Conservation (phyloP, 2,329 filamentous ascomycete species). For the Thelonectria olida region DNA sequence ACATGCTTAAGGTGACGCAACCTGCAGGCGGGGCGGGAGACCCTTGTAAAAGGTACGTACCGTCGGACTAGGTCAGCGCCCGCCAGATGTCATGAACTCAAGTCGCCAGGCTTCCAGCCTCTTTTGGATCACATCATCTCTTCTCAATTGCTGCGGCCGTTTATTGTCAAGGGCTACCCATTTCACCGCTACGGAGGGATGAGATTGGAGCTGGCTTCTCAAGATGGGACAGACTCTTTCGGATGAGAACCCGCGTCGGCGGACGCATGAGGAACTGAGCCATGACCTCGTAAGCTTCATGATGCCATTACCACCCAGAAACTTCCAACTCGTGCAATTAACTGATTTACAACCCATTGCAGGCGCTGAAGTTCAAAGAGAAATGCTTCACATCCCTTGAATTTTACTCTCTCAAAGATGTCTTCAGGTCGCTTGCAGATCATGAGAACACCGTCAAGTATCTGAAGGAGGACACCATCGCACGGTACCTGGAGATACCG, state of each 20-base stretch:
- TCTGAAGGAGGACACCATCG: constrained; percentile 74
- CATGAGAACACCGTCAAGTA: constrained; percentile 68
- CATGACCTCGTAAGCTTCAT: constrained; percentile 56
- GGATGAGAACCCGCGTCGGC: constrained; percentile 52
- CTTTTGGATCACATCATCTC: constrained; percentile 23
- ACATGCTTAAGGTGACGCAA: neutral
- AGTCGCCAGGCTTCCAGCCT: constrained; percentile 29
- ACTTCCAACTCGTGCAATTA: neutral
- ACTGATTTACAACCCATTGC: constrained; percentile 23
- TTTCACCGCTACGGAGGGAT: constrained; percentile 28
- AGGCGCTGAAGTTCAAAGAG: constrained; percentile 72
- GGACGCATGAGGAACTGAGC: constrained; percentile 61
- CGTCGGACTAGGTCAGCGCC: constrained; percentile 32
- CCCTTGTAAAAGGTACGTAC: constrained; percentile 31
- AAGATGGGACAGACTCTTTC: constrained; percentile 64
- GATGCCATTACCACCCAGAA: constrained; percentile 21
- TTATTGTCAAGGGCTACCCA: neutral
- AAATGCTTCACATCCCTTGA: constrained; percentile 78
- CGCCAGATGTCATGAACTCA: constrained; percentile 39
- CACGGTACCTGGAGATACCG: constrained; percentile 77
- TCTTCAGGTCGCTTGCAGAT: constrained; percentile 76
- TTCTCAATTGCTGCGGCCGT: neutral
- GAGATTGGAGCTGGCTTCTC: constrained; percentile 30
- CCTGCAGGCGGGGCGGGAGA: constrained; percentile 15
- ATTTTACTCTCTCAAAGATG: constrained; percentile 77